A percentile compares a stretch with the other conserved stretches of the same genome.
Conservation (phyloP, 495 filamentous ascomycete species). For the Neurospora sp. region DNA sequence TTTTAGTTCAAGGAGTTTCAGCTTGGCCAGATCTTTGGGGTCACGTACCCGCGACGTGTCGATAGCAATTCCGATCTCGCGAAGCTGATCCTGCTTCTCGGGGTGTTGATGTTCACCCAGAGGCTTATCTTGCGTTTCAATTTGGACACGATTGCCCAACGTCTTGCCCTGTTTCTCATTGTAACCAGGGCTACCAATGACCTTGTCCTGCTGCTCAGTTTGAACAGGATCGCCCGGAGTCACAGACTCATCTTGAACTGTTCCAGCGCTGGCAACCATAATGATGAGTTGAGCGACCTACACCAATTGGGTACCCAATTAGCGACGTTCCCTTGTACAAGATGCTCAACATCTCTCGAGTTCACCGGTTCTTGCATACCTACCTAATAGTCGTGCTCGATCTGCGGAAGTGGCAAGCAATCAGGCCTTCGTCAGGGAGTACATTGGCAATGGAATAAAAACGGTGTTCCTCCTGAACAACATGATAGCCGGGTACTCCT, state of each 20-base stretch:
- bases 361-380: not conserved
- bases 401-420: not conserved
- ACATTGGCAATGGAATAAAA: not conserved
- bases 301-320: too few relatives aligned
- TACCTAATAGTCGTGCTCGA: not conserved
- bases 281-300: too few relatives aligned
- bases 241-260: not conserved
- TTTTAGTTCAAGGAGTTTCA: not conserved
- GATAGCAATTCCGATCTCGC: slow-evolving; percentile 15
- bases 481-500: too few relatives aligned
- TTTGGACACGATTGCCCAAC: not conserved
- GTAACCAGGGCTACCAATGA: not conserved
- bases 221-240: not conserved
- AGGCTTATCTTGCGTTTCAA: not conserved
- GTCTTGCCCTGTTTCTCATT: not conserved
- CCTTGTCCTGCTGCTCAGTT: not conserved
- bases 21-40: not conserved
- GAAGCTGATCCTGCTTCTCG: slow-evolving; percentile 12
- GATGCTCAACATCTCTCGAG: not conserved
- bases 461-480: too few relatives aligned
- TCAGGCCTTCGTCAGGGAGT: not conserved
- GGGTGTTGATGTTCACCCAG: slow-evolving; percentile 4
- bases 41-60: slow-evolving; percentile 7
- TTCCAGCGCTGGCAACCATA: not conserved
- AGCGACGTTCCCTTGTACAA: too few relatives aligned